Evolutionary conservation across 2,329 filamentous ascomycete genomes (phyloP).

Genomic region (Fusarium sororula): DNA sequence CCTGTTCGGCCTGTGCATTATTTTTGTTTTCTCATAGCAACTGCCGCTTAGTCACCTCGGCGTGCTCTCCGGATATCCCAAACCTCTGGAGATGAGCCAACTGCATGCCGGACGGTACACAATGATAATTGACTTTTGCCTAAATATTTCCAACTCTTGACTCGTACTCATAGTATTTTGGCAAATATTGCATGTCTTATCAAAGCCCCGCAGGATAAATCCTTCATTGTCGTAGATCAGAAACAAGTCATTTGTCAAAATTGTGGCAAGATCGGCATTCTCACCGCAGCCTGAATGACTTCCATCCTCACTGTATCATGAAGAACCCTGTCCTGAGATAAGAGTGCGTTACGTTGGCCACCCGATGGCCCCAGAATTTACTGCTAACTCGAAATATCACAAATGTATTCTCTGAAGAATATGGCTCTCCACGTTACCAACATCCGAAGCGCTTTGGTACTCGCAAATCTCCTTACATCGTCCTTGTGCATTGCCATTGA

Average conservation of each 20-base stretch:
- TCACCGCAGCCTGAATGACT: not conserved
- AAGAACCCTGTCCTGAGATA: not conserved
- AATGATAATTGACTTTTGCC: no score
- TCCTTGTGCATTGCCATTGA: not conserved
- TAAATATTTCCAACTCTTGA: accelerated
- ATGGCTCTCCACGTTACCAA: not conserved
- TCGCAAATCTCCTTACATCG: accelerated
- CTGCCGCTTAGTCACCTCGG: not conserved
- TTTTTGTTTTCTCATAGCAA: not conserved
- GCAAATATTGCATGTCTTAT: not conserved
- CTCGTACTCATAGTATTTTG: no score
- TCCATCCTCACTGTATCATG: not conserved
- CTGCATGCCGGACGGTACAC: accelerated
- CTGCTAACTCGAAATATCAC: accelerated
- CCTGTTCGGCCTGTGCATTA: not conserved
- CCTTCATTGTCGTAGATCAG: accelerated
- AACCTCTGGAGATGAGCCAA: not conserved
- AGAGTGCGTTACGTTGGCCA: accelerated
- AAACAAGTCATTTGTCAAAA: accelerated
- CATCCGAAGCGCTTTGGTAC: not conserved
- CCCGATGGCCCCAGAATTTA: accelerated
- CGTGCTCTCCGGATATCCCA: not conserved
- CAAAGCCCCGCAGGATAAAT: not conserved
- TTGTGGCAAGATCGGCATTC: not conserved
- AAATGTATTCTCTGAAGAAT: not conserved